These are phyloP conservation scores for Vaccinium darrowii DNA, from an alignment of 148 eudicot genomes.

Conservation along the genomic window DNA sequence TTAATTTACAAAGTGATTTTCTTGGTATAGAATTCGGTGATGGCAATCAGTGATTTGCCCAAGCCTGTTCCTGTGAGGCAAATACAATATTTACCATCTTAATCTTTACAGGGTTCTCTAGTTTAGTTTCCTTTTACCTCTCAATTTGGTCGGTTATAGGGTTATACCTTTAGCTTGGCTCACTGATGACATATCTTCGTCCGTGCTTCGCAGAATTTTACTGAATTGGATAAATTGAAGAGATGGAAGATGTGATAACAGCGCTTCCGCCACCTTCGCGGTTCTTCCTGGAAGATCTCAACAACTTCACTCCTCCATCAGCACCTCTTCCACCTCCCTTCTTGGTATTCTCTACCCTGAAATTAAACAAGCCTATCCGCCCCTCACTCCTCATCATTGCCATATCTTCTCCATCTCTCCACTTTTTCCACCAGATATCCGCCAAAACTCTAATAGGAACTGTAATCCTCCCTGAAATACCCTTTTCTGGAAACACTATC, in stretches of 20 bases:
- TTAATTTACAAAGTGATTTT: background rate
- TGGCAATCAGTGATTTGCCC: background rate
- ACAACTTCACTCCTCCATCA: conserved; percentile 72
- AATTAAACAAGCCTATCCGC: conserved; percentile 37
- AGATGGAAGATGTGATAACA: conserved; percentile 94
- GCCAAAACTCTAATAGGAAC: conserved; percentile 71
- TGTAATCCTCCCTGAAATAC: conserved; percentile 71
- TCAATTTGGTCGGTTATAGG: background rate
- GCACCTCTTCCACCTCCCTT: conserved; percentile 69
- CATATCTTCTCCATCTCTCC: conserved; percentile 72
- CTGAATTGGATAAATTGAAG: conserved; percentile 14
- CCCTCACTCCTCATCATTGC: conserved; percentile 88
- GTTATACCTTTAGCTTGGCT: background rate
- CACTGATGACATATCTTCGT: conserved; percentile 14
- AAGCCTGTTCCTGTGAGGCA: background rate
- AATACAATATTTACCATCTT: background rate
- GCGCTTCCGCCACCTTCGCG: conserved; percentile 94
- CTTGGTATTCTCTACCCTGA: conserved; percentile 51
- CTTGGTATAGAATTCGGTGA: background rate
- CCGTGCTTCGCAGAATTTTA: conserved; percentile 33
- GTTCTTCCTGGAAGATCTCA: conserved; percentile 84
- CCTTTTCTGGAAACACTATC: conserved; percentile 60
- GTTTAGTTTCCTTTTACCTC: background rate
- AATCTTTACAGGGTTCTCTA: background rate
- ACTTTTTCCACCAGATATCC: conserved; percentile 58